Evolutionary conservation across 345 rosid species (phyloP), one percentile per base, ranked within the genome.

Genomic region (Citrus medica): DNA sequence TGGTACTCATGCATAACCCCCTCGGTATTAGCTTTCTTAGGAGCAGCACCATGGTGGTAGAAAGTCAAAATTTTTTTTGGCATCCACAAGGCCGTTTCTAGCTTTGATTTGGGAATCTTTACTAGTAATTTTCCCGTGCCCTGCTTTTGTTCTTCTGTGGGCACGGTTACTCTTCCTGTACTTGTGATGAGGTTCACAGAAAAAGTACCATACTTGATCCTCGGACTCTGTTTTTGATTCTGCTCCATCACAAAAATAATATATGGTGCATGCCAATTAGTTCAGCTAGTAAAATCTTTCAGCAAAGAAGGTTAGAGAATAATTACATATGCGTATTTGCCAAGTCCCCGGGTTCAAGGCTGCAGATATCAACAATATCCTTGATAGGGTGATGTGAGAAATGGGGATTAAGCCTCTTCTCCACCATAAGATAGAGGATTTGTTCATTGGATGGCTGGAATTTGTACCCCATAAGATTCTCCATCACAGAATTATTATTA

Each of bases 101-200:
- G 30, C 77, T 27, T 67, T 69, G 74, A 86, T 75, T 14, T 33
- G 6, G 1, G 88, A 82, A 73, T 51, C 46, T 12, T 33, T 64
- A 22, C 89, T 88, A 0, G 88, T 82, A 35, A 75, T 6, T 79
- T 89, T 87, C 88, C 88, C 86, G 30, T 6, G 78, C 6, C 92
- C 88, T 25, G n/a, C 7, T 48, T 8, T 30, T 5, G 88, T 83
- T 1, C 64, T 79, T 74, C 89, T 83, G 67, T 82, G 78, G 14
- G 35, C 60, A 7, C 59, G 73, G 13, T 38, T 75, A 70, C 80
- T 76, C 24, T 82, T 79, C 35, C 1, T 1, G 4, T 70, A n/a
- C 9, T 74, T 71, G 35, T 63, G 60, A 40, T 78, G 74, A 17
- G 24, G 80, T 0, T 55, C 74, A 17, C 62, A 69, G 71, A 82